These are phyloP conservation scores for Phlebopus sp. DNA, from an alignment of 1,284 basidiomycete species.

Conservation along the genomic window DNA sequence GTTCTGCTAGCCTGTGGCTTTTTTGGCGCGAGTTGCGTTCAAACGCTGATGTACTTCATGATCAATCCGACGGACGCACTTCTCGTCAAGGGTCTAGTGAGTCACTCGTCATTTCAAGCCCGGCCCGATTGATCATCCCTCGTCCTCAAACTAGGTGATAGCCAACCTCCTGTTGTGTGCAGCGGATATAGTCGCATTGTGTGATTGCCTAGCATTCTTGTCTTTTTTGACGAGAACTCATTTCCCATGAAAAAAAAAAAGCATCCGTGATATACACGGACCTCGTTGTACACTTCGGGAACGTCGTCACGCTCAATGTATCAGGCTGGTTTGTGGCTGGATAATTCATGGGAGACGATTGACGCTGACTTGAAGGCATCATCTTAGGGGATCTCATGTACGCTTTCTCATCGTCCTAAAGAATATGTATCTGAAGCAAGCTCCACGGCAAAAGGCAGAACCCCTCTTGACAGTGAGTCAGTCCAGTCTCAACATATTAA, in stretches of 20 bases:
- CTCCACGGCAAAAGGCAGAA: not conserved
- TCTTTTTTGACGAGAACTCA: too few relatives aligned
- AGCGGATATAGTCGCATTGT: not conserved
- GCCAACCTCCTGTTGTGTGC: not conserved
- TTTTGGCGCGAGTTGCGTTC: not conserved
- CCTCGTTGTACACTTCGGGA: not conserved
- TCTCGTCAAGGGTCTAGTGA: not conserved
- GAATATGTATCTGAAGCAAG: not conserved
- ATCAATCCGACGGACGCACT: not conserved
- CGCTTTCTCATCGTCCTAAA: not conserved
- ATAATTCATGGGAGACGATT: too few relatives aligned
- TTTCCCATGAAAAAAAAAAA: too few relatives aligned
- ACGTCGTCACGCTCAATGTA: not conserved
- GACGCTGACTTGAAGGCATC: too few relatives aligned
- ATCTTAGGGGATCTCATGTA: not conserved
- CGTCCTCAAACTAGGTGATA: not conserved
- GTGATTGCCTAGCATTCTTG: not conserved
- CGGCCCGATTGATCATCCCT: not conserved
- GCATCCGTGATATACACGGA: not conserved
- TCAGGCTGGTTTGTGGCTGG: not conserved
- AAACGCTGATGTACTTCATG: not conserved
- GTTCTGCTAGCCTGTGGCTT: slow-evolving; percentile 1
- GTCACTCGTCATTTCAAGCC: not conserved
- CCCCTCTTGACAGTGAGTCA: not conserved
- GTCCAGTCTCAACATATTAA: not conserved